Conservation (phyloP, 2,329 filamentous ascomycete species). For the Monilinia polystroma region DNA sequence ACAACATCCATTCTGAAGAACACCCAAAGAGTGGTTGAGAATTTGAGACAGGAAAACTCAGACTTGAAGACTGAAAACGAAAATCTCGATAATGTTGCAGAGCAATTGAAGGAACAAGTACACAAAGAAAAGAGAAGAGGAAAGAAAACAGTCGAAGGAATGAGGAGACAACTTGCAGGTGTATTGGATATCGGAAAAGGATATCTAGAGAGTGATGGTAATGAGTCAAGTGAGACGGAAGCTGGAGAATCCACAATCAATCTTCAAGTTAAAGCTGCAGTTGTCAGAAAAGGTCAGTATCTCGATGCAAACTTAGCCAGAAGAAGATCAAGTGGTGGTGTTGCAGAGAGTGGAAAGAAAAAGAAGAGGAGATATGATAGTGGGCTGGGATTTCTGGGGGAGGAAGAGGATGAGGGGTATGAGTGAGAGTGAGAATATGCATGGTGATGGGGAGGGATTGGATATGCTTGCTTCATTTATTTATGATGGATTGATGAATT, state of each 20-base stretch:
- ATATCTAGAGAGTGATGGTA: constrained; percentile 41
- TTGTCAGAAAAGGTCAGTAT: constrained; percentile 31
- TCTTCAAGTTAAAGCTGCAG: background rate
- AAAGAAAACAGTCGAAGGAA: constrained; percentile 48
- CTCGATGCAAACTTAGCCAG: constrained; percentile 31
- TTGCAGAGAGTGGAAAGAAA: constrained; percentile 36
- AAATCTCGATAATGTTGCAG: constrained; percentile 31
- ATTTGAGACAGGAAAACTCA: constrained; percentile 12
- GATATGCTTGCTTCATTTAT: background rate
- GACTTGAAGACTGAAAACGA: constrained; percentile 32
- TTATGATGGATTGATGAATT: background rate
- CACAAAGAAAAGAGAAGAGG: constrained; percentile 49
- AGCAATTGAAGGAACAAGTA: constrained; percentile 43
- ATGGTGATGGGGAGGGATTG: background rate
- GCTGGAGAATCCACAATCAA: background rate
- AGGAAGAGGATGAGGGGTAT: constrained; percentile 45
- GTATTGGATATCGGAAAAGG: constrained; percentile 50
- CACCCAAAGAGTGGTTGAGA: constrained; percentile 14
- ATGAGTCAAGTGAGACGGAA: constrained; percentile 19
- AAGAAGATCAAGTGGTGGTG: constrained; percentile 37
- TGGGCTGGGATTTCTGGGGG: constrained; percentile 55
- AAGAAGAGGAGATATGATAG: constrained; percentile 53
- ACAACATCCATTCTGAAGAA: constrained; percentile 46
- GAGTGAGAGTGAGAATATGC: background rate
- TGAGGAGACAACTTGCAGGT: constrained; percentile 53